These are phyloP conservation scores for Penicillium vulpinum DNA, from an alignment of 2,329 filamentous ascomycete genomes.

Conservation along the genomic window DNA sequence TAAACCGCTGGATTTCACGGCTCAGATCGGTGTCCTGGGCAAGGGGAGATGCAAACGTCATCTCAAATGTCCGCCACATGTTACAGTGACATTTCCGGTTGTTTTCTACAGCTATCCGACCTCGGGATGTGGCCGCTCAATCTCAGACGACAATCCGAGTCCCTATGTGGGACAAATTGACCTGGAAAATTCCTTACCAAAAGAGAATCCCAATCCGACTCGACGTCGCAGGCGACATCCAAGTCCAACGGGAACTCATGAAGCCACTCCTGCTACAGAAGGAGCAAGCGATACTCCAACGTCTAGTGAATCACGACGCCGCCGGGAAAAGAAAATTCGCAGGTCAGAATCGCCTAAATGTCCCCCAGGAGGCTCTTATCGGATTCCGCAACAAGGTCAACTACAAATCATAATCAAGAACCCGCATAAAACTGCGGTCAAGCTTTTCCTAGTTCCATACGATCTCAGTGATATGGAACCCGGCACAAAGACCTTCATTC, in stretches of 20 bases:
- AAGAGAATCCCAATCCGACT: conserved; percentile 43
- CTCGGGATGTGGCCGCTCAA: conserved; percentile 62
- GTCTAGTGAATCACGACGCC: conserved; percentile 41
- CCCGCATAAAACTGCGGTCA: conserved; percentile 96
- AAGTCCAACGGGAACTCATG: conserved; percentile 23
- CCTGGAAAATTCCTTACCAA: conserved; percentile 73
- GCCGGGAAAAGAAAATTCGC: conserved; percentile 60
- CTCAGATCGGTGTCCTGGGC: conserved; percentile 91
- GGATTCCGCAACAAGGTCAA: conserved; percentile 90
- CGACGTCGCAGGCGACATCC: conserved; percentile 42
- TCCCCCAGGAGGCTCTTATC: conserved; percentile 84
- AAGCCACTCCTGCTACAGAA: conserved; percentile 9
- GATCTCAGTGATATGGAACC: conserved; percentile 89
- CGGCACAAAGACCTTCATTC: conserved; percentile 92
- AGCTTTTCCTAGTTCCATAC: conserved; percentile 91
- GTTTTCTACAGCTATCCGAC: conserved; percentile 92
- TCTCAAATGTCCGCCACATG: conserved; percentile 82
- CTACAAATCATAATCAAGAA: conserved; percentile 98
- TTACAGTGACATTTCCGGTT: conserved; percentile 85
- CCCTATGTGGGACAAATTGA: conserved; percentile 95
- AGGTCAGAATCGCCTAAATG: conserved; percentile 62
- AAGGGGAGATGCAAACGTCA: conserved; percentile 84
- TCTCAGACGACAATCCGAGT: conserved; percentile 80
- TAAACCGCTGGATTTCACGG: conserved; percentile 86
- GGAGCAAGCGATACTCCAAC: conserved; percentile 13